These are phyloP conservation scores for Tilletia setariae DNA, from an alignment of 1,284 basidiomycete species.

Conservation along the genomic window DNA sequence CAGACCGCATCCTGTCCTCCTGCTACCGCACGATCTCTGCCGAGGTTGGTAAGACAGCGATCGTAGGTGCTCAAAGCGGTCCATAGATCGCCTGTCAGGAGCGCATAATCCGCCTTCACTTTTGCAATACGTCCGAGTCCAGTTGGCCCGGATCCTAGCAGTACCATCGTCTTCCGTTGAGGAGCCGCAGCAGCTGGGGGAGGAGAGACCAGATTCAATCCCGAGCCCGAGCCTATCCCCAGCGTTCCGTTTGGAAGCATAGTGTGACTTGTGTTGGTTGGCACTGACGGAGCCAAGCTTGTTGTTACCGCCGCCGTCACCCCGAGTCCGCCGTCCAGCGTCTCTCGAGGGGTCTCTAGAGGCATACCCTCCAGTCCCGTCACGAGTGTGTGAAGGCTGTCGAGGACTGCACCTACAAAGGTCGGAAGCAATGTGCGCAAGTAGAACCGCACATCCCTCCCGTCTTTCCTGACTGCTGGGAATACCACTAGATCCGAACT, in stretches of 20 bases:
- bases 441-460: constrained; percentile 51
- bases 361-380: constrained; percentile 40
- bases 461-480: constrained; percentile 47
- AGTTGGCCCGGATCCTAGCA: constrained; percentile 28
- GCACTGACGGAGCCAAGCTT: constrained; percentile 2
- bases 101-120: constrained; percentile 41
- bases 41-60: constrained; percentile 29
- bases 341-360: constrained; percentile 51
- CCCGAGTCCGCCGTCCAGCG: constrained; percentile 31
- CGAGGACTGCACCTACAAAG: constrained; percentile 40
- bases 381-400: constrained; percentile 41
- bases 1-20: constrained; percentile 53
- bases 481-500: constrained; percentile 46
- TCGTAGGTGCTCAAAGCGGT: constrained; percentile 44
- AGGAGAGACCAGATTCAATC: neutral
- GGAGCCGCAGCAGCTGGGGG: neutral
- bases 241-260: neutral
- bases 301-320: constrained; percentile 9
- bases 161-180: constrained; percentile 12
- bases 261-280: neutral
- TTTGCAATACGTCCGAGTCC: constrained; percentile 43
- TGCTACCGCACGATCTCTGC: constrained; percentile 49
- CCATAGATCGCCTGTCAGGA: constrained; percentile 50
- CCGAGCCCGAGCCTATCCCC: neutral
- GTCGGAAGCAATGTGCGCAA: constrained; percentile 47